Percentiles rank a stretch among this genome's conserved stretches.
These are phyloP conservation scores for Talaromyces amestolkiae DNA, from an alignment of 2,329 filamentous ascomycete species.

Conservation along the genomic window DNA sequence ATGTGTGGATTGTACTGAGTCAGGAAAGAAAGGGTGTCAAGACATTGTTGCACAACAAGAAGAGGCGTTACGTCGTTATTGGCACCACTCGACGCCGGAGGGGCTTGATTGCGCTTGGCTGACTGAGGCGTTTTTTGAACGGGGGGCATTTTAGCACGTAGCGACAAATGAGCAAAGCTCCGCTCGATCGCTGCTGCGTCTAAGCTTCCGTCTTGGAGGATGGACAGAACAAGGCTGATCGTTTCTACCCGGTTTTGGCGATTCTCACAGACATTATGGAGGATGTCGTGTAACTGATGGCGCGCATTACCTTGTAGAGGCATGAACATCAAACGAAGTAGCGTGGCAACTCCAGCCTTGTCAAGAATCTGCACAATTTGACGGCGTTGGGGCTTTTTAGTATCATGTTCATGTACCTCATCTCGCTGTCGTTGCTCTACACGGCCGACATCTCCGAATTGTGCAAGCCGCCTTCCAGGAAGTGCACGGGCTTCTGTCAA, in stretches of 20 bases:
- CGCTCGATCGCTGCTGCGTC: conserved; percentile 92
- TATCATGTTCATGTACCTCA: conserved; percentile 46
- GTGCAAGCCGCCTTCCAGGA: conserved; percentile 55
- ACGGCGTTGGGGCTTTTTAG: conserved; percentile 68
- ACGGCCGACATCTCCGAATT: conserved; percentile 48
- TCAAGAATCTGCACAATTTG: conserved; percentile 95
- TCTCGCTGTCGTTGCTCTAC: conserved; percentile 37
- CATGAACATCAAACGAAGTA: conserved; percentile 97
- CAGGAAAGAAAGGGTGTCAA: conserved; percentile 79
- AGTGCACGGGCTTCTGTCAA: conserved; percentile 80
- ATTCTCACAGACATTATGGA: conserved; percentile 91
- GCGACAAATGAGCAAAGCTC: conserved; percentile 88
- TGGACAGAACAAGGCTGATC: conserved; percentile 85
- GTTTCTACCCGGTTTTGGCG: conserved; percentile 94
- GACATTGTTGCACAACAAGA: conserved; percentile 92
- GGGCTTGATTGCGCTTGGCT: conserved; percentile 71
- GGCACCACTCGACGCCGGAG: conserved; percentile 52
- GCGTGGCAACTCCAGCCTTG: conserved; percentile 90
- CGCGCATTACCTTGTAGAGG: conserved; percentile 85
- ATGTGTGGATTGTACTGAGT: conserved; percentile 83
- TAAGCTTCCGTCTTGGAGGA: conserved; percentile 90
- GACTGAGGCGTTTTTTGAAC: conserved; percentile 79
- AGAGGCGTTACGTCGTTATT: conserved; percentile 89
- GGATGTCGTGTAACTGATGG: conserved; percentile 77
- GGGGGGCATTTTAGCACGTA: conserved; percentile 79